Evolutionary conservation across 2,329 filamentous ascomycete genomes (phyloP).

Genomic region (Akanthomyces lecanii): DNA sequence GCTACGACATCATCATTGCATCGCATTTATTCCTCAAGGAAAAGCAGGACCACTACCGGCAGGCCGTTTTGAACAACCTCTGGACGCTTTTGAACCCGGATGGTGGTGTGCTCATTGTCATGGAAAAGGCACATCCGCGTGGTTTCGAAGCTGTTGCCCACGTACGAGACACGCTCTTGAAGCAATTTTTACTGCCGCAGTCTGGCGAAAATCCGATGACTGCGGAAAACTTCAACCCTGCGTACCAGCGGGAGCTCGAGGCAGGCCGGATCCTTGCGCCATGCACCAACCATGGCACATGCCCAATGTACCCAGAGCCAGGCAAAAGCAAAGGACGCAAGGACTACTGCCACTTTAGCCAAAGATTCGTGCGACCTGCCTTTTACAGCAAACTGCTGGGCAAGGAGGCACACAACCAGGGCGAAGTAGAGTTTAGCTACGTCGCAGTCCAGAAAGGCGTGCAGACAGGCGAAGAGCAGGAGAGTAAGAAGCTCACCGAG

Average conservation of each 20-base stretch:
- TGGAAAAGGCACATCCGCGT: slow-evolving; percentile 87
- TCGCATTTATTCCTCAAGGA: slow-evolving; percentile 77
- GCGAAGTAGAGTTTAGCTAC: slow-evolving; percentile 89
- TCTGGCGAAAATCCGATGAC: slow-evolving; percentile 32
- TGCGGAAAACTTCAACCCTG: slow-evolving; percentile 38
- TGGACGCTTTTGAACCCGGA: slow-evolving; percentile 82
- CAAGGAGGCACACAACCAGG: slow-evolving; percentile 66
- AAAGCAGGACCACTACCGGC: slow-evolving; percentile 71
- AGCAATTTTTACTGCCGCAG: slow-evolving; percentile 61
- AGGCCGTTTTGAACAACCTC: slow-evolving; percentile 76
- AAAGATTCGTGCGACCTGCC: slow-evolving; percentile 78
- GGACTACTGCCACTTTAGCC: slow-evolving; percentile 86
- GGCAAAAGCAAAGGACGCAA: slow-evolving; percentile 71
- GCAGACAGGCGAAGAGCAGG: slow-evolving; percentile 26
- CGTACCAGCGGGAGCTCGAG: slow-evolving; percentile 45
- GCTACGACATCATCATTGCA: slow-evolving; percentile 85
- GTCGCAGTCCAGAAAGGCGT: slow-evolving; percentile 77
- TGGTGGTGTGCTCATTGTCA: slow-evolving; percentile 78
- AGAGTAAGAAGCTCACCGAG: slow-evolving; percentile 56
- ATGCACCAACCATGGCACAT: slow-evolving; percentile 84
- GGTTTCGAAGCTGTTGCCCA: slow-evolving; percentile 91
- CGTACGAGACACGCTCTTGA: slow-evolving; percentile 73
- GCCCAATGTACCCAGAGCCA: slow-evolving; percentile 78
- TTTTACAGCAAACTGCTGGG: slow-evolving; percentile 77
- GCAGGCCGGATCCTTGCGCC: slow-evolving; percentile 63